Evolutionary conservation across 352 stramenopile species (phyloP).

Genomic region (Pythium phragmiticola): DNA sequence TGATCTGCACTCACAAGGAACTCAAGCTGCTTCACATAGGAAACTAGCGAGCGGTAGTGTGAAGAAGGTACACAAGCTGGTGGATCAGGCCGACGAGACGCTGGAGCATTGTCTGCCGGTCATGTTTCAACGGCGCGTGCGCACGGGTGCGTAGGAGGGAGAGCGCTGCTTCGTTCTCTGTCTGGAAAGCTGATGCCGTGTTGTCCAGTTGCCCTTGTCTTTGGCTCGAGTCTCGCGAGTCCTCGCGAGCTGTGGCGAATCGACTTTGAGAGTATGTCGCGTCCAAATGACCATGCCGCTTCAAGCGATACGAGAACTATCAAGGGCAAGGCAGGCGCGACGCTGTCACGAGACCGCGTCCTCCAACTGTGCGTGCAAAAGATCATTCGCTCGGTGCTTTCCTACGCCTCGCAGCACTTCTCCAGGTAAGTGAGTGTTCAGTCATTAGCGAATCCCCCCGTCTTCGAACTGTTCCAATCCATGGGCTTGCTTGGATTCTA

Average conservation of each 20-base stretch:
- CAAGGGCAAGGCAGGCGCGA: constrained; percentile 2
- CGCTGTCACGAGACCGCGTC: constrained; percentile 19
- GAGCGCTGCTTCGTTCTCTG: too few relatives aligned
- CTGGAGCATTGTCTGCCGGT: constrained; percentile 29
- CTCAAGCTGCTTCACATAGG: constrained; percentile 10
- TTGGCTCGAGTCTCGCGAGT: constrained; percentile 53
- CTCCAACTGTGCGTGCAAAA: constrained; percentile 59
- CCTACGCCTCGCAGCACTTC: constrained; percentile 33
- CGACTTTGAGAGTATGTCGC: constrained; percentile 34
- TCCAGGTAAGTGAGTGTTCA: constrained; percentile 28
- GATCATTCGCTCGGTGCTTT: constrained; percentile 50
- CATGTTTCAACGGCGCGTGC: constrained; percentile 35
- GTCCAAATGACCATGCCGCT: neutral
- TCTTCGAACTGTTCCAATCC: neutral
- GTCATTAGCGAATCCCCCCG: too few relatives aligned
- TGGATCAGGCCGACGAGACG: constrained; percentile 34
- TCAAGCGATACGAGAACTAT: neutral
- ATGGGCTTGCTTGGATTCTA: constrained; percentile 15
- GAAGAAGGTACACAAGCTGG: constrained; percentile 56
- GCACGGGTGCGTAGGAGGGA: neutral
- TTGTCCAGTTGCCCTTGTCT: constrained; percentile 53
- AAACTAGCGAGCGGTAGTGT: constrained; percentile 30
- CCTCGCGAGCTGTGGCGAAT: constrained; percentile 52
- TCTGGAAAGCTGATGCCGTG: neutral
- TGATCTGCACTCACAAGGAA: neutral